A percentile compares a stretch with the other conserved stretches of the same genome.
Evolutionary conservation across 2,329 filamentous ascomycete genomes (phyloP).

Genomic region (Hypoxylon sp.): DNA sequence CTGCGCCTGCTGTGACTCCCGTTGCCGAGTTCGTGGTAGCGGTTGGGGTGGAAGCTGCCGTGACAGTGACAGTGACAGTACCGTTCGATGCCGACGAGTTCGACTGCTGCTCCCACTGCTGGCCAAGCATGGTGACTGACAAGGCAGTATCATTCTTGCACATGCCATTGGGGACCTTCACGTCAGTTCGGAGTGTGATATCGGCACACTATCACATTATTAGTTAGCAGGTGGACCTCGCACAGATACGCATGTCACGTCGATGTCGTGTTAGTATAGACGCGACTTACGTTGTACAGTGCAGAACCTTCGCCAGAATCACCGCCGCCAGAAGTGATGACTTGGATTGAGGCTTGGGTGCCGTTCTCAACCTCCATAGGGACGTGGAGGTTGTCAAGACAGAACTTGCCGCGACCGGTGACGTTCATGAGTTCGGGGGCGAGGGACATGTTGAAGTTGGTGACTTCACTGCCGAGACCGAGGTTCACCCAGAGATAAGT

Average conservation of each 20-base stretch:
- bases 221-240: constrained; percentile 11
- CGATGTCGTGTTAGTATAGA: constrained; percentile 31
- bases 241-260: constrained; percentile 6
- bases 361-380: constrained; percentile 70
- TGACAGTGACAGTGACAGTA: constrained; percentile 14
- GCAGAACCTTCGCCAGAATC: constrained; percentile 70
- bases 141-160: constrained; percentile 74
- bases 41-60: constrained; percentile 4
- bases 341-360: constrained; percentile 76
- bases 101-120: constrained; percentile 25
- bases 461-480: constrained; percentile 62
- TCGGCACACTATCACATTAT: constrained; percentile 74
- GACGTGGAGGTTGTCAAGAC: constrained; percentile 71
- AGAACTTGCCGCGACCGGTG: constrained; percentile 75
- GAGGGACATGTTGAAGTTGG: constrained; percentile 79
- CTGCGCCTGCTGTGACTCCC: constrained; percentile 14
- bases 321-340: constrained; percentile 73
- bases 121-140: constrained; percentile 56
- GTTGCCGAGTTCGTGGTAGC: constrained; percentile 20
- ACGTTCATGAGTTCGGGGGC: constrained; percentile 71
- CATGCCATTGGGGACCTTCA: constrained; percentile 62
- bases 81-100: not conserved
- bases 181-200: constrained; percentile 73
- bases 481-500: constrained; percentile 69
- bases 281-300: constrained; percentile 73